phyloP scores from a whole-genome alignment of 306 rosid genomes.

The Cucumis hystrix region DNA sequence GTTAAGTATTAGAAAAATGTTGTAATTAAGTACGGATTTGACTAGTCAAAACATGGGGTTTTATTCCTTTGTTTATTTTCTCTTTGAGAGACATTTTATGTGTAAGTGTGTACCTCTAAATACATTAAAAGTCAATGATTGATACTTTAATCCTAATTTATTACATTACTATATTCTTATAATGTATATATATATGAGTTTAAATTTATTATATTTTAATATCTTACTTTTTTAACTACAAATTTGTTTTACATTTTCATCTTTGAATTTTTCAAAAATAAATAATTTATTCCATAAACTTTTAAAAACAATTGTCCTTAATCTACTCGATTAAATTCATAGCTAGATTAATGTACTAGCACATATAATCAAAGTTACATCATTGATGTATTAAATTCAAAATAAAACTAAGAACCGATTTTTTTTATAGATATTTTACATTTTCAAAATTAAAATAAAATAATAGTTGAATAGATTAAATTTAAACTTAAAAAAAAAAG shows the following conservation, averaged over 20 bases:
- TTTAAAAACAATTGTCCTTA: no score
- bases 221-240: no score
- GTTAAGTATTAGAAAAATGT: not conserved
- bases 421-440: no score
- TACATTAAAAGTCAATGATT: conserved; percentile 1
- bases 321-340: no score
- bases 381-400: not conserved
- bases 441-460: no score
- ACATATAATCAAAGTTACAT: not conserved
- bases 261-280: no score
- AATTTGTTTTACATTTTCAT: no score
- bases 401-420: no score
- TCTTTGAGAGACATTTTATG: not conserved
- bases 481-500: not conserved
- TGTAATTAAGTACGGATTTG: conserved; percentile 1
- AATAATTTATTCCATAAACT: no score
- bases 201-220: no score
- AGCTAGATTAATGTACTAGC: not conserved
- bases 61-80: not conserved
- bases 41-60: conserved; percentile 4
- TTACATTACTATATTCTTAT: not conserved
- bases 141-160: not conserved
- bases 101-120: not conserved
- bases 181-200: not conserved
- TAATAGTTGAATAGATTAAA: no score